Percentiles rank a stretch among this genome's conserved stretches.
phyloP scores from a whole-genome alignment of 1,139 yeast species.

The Saccharomycopsis phalli region DNA sequence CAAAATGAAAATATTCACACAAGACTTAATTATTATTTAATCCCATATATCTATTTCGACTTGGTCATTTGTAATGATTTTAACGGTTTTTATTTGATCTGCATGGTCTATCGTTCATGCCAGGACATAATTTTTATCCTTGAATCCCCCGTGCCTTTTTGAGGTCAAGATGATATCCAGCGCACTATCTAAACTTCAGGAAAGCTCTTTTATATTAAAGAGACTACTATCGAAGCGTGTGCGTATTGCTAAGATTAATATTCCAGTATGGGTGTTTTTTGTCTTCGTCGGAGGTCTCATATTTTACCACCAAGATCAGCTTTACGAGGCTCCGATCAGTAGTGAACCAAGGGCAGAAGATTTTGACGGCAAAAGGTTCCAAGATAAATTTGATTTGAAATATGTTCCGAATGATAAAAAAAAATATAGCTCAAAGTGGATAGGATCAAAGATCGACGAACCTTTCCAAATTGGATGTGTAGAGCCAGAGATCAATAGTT shows the following conservation, averaged over 20 bases:
- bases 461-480: constrained; percentile 21
- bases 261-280: neutral
- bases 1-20: too few species aligned
- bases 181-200: too few species aligned
- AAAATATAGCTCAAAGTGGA: constrained; percentile 16
- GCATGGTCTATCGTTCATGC: too few species aligned
- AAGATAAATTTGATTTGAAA: constrained; percentile 18
- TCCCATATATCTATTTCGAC: too few species aligned
- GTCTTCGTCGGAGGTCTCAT: neutral
- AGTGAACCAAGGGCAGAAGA: neutral
- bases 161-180: too few species aligned
- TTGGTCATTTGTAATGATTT: too few species aligned
- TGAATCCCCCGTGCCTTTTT: too few species aligned
- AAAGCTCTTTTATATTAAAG: too few species aligned
- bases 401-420: constrained; percentile 11
- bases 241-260: constrained; percentile 22
- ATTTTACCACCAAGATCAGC: neutral
- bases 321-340: neutral
- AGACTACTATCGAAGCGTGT: constrained; percentile 20
- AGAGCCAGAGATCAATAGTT: constrained; percentile 12
- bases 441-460: constrained; percentile 17
- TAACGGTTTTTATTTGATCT: too few species aligned
- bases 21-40: too few species aligned
- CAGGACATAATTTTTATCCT: too few species aligned
- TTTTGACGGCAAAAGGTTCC: constrained; percentile 6